Evolutionary conservation across 768 basidiomycete genomes (phyloP), one percentile per base, ranked within the genome.

Genomic region (Psilocybe cyanescens): DNA sequence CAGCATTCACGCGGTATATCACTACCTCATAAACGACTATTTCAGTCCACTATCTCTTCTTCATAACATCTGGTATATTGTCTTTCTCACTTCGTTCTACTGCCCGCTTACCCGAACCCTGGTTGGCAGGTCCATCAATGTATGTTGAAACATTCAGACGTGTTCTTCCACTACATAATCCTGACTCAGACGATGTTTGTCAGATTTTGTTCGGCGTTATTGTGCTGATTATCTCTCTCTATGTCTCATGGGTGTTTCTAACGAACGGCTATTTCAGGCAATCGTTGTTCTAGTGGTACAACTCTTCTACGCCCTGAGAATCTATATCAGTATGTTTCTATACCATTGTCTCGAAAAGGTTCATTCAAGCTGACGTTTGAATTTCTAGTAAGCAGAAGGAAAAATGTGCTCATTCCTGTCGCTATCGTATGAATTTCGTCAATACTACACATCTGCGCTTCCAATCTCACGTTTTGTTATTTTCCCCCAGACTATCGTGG

Each of bases 1-100:
- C 17, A 60, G 59, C 45, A 60, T 60, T 17, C 59, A 60, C n/a
- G 59, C 54, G 4, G 24, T 60, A 14, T 60, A 60, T 30, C 45
- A 55, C 45, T 60, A 55, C 47, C 47, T 60, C 14, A 50, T 60
- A 11, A 55, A n/a, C 1, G 52, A 55, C 44, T 60, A 47, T 31
- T 8, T 49, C 4, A 31, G 45, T 5, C 59, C 59, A 4, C 35
- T 60, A 7, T 51, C 45, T 31, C 59, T 60, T 6, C 53, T 60
- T 0, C 44, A 28, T n/a, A 28, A 35, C 37, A 41, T 60, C 11
- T 60, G 59, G 59, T 60, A 24, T 24, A 24, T 24, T 24, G 24
- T 24, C 24, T 24, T 24, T 24, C 24, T 24, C 24, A 24, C 24
- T 24, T 2, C 24, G 24, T 24, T 24, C 24, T 24, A 24, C 24